Evolutionary conservation across 2,329 filamentous ascomycete species (phyloP).

Genomic region (Verticillium nubilum): DNA sequence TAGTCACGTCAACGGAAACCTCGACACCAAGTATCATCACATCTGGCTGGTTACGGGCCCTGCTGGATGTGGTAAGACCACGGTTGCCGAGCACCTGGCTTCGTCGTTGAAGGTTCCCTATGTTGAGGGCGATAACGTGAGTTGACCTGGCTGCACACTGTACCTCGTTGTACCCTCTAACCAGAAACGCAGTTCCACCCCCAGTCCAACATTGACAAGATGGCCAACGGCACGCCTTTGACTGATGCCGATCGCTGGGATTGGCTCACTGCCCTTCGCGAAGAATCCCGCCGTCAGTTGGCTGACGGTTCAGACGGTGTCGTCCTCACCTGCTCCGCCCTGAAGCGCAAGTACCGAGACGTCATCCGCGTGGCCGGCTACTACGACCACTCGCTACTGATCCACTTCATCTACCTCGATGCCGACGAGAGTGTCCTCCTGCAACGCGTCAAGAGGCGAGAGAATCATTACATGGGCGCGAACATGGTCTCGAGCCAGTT

Average conservation of each 20-base stretch:
- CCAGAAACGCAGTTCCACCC: conserved; percentile 58
- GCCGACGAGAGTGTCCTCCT: conserved; percentile 72
- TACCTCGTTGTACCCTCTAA: neutral
- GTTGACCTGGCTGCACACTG: conserved; percentile 18
- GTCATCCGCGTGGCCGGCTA: conserved; percentile 78
- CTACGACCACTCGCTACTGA: conserved; percentile 63
- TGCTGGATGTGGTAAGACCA: conserved; percentile 75
- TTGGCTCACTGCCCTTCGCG: conserved; percentile 78
- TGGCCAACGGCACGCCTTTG: conserved; percentile 76
- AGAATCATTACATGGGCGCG: conserved; percentile 93
- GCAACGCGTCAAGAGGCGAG: conserved; percentile 65
- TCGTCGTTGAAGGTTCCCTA: conserved; percentile 60
- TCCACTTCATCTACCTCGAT: conserved; percentile 91
- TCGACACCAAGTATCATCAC: conserved; percentile 47
- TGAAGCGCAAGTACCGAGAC: conserved; percentile 96
- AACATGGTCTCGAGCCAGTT: conserved; percentile 95
- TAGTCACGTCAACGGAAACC: conserved; percentile 20
- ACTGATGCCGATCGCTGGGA: conserved; percentile 96
- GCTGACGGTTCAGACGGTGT: conserved; percentile 61
- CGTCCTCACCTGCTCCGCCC: conserved; percentile 91
- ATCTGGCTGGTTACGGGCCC: conserved; percentile 79
- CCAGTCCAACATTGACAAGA: conserved; percentile 80
- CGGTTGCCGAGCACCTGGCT: conserved; percentile 62
- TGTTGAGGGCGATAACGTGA: conserved; percentile 73
- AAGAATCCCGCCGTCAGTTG: conserved; percentile 56